Conservation (phyloP, 2,329 filamentous ascomycete species). For the Aspergillus sp. region DNA sequence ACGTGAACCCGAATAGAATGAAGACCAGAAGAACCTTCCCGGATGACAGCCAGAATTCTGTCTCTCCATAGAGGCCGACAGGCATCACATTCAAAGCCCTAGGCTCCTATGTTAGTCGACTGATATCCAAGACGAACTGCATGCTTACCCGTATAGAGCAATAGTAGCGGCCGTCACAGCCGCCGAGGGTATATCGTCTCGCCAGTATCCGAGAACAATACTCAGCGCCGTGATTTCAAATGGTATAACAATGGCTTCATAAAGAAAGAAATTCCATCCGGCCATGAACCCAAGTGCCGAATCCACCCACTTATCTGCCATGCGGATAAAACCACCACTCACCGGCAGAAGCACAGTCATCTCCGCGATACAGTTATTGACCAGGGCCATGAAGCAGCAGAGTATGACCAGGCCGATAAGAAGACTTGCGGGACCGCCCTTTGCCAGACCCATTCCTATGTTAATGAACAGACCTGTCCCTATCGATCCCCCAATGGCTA, state of each 20-base stretch:
- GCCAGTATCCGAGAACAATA: no score
- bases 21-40: conserved; percentile 65
- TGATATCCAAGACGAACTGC: conserved; percentile 30
- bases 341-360: neutral
- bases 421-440: neutral
- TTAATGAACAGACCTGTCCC: neutral
- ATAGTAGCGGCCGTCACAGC: conserved; percentile 42
- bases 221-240: conserved; percentile 17
- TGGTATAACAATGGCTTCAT: conserved; percentile 39
- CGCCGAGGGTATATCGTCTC: conserved; percentile 40
- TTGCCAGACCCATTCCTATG: neutral
- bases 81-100: neutral
- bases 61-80: conserved; percentile 7
- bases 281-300: conserved; percentile 46
- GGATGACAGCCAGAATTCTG: conserved; percentile 14
- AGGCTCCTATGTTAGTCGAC: no score
- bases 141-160: conserved; percentile 14
- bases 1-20: conserved; percentile 68
- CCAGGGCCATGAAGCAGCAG: neutral
- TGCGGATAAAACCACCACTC: conserved; percentile 32
- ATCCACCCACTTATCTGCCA: conserved; percentile 47
- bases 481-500: neutral
- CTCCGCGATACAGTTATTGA: neutral
- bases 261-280: conserved; percentile 52
- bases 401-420: neutral